Conservation (phyloP, 768 basidiomycete species). For the Plicaturopsis crispa region DNA sequence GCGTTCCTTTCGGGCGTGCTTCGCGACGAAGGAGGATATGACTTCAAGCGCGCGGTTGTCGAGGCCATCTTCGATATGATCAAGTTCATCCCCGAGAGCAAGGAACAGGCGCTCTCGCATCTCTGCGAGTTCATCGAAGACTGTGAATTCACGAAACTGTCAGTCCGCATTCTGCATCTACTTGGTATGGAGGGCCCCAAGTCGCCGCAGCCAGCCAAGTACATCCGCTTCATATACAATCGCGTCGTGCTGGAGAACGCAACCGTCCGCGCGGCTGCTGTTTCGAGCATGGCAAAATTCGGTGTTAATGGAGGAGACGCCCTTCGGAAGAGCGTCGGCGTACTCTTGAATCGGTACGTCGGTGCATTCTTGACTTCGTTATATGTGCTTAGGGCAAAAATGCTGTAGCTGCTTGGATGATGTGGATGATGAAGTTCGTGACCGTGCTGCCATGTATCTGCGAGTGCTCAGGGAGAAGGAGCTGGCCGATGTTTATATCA, state of each 20-base stretch:
- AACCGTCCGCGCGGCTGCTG: conserved; percentile 94
- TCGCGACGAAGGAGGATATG: conserved; percentile 97
- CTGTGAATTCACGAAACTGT: conserved; percentile 99
- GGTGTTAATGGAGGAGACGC: conserved; percentile 82
- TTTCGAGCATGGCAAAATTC: conserved; percentile 92
- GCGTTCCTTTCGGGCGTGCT: conserved; percentile 94
- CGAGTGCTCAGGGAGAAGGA: conserved; percentile 72
- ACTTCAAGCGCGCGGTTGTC: conserved; percentile 98
- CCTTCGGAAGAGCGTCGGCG: conserved; percentile 80
- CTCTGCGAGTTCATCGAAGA: conserved; percentile 99
- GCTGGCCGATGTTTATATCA: conserved; percentile 82
- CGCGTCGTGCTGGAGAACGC: conserved; percentile 98
- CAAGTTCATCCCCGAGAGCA: conserved; percentile 92
- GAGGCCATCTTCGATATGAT: conserved; percentile 99
- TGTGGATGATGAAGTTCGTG: conserved; percentile 97
- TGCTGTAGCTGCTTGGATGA: conserved; percentile 83
- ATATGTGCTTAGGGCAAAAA: conserved; percentile 2
- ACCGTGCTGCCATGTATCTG: conserved; percentile 93
- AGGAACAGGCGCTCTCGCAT: conserved; percentile 96
- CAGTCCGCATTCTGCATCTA: conserved; percentile 91
- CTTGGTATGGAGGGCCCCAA: conserved; percentile 95
- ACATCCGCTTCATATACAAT: conserved; percentile 99
- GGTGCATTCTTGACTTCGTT: background rate
- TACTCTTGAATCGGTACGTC: conserved; percentile 74
- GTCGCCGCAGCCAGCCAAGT: conserved; percentile 94